Percentiles rank a stretch among this genome's conserved stretches.
phyloP scores from a whole-genome alignment of 495 filamentous ascomycete genomes.

The Talaromyces nanjingensis region DNA sequence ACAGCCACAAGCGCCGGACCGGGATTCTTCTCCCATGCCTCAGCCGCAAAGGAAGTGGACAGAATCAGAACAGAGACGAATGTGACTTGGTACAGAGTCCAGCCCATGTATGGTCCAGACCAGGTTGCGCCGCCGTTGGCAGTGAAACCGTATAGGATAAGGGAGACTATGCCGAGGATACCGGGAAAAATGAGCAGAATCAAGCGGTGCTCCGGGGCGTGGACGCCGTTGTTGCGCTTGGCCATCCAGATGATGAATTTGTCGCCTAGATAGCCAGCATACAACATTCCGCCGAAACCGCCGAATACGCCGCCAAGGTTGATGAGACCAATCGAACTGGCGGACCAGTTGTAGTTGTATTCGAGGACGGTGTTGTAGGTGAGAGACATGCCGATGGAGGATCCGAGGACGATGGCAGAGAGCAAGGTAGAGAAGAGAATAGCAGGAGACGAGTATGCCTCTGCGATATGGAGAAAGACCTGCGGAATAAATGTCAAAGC shows the following conservation, averaged over 20 bases:
- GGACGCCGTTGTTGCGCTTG: conserved; percentile 24
- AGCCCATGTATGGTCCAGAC: conserved; percentile 33
- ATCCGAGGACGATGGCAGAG: conserved; percentile 26
- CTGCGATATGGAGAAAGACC: conserved; percentile 26
- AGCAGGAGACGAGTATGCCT: conserved; percentile 28
- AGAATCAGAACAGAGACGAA: conserved; percentile 32
- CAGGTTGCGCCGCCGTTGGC: conserved; percentile 21
- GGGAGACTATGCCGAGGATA: conserved; percentile 20
- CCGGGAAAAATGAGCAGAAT: conserved; percentile 26
- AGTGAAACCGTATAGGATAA: conserved; percentile 31
- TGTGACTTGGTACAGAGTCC: conserved; percentile 27
- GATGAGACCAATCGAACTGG: conserved; percentile 26
- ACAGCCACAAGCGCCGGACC: conserved; percentile 32
- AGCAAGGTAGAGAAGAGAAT: conserved; percentile 30
- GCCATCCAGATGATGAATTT: conserved; percentile 27
- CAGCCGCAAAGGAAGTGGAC: conserved; percentile 29
- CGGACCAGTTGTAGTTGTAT: conserved; percentile 23
- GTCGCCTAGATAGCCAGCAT: conserved; percentile 26
- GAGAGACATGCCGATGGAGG: conserved; percentile 26
- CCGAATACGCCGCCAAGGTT: conserved; percentile 29
- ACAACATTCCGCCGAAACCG: conserved; percentile 30
- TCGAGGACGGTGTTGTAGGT: conserved; percentile 31
- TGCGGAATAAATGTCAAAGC: conserved; percentile 12
- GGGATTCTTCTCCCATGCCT: conserved; percentile 33
- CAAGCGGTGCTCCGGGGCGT: conserved; percentile 29